These are phyloP conservation scores for Tilletia setariae DNA, from an alignment of 1,284 basidiomycete species.

Conservation along the genomic window DNA sequence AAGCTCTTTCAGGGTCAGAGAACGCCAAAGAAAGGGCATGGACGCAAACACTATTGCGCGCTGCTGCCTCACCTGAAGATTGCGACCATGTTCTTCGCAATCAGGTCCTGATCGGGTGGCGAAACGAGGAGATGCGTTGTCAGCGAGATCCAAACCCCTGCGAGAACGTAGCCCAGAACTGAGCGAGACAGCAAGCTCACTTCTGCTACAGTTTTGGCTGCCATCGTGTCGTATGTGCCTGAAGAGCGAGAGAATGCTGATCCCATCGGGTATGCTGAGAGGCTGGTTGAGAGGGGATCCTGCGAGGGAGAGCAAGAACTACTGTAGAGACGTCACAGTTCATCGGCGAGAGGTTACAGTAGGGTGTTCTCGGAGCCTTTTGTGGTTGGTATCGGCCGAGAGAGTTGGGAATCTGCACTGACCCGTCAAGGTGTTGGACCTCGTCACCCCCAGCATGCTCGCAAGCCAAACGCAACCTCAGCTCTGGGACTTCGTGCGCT, in stretches of 20 bases:
- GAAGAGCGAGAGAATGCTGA: too few relatives aligned
- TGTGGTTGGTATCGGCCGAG: not conserved
- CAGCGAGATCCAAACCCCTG: not conserved
- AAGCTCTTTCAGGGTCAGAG: too few relatives aligned
- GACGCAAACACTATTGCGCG: too few relatives aligned
- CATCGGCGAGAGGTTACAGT: not conserved
- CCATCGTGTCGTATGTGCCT: not conserved
- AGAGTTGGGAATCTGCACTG: too few relatives aligned
- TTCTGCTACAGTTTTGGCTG: not conserved
- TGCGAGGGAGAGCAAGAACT: too few relatives aligned
- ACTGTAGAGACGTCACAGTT: too few relatives aligned
- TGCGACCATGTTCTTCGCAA: conserved; percentile 11
- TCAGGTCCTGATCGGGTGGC: conserved; percentile 13
- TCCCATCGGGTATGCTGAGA: too few relatives aligned
- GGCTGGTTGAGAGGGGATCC: too few relatives aligned
- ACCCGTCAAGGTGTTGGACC: too few relatives aligned
- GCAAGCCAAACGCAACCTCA: not conserved
- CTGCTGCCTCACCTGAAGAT: not conserved
- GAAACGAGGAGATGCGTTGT: not conserved
- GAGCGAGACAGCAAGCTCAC: not conserved
- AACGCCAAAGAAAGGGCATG: too few relatives aligned
- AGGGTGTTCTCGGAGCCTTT: not conserved
- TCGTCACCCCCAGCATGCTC: too few relatives aligned
- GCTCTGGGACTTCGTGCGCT: not conserved
- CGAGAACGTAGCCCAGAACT: too few relatives aligned